Percentiles rank a stretch among this genome's conserved stretches.
Evolutionary conservation across 78 protist species (phyloP).

Genomic region (Guillardia theta): DNA sequence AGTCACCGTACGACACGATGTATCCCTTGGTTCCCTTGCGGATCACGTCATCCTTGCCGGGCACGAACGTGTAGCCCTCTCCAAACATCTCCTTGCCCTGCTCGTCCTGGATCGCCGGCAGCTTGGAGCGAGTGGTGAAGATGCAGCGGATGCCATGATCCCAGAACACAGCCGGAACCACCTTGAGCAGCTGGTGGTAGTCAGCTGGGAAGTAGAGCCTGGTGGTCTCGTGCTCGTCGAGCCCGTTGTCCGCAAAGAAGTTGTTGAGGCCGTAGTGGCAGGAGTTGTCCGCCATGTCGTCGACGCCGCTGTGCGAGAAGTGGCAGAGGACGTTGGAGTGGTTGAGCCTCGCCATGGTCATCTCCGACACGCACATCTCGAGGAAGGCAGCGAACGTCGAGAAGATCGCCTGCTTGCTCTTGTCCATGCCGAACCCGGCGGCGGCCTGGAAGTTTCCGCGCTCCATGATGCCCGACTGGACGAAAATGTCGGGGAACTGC

Average conservation of each 20-base stretch:
- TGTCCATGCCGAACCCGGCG: background rate
- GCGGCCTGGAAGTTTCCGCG: constrained; percentile 45
- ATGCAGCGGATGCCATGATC: constrained; percentile 45
- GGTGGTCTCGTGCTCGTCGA: background rate
- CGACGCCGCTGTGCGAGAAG: constrained; percentile 47
- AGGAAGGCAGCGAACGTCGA: constrained; percentile 48
- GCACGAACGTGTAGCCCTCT: background rate
- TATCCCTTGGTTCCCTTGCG: constrained; percentile 40
- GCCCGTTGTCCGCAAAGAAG: constrained; percentile 52
- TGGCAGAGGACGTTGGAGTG: constrained; percentile 53
- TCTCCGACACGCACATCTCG: constrained; percentile 44
- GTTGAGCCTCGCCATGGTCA: constrained; percentile 51
- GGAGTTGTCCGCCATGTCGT: constrained; percentile 52
- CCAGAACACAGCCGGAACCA: background rate
- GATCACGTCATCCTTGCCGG: constrained; percentile 45
- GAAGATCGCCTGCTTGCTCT: constrained; percentile 36
- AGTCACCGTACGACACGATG: constrained; percentile 49
- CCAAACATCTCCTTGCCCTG: constrained; percentile 22
- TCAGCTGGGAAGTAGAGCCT: constrained; percentile 49
- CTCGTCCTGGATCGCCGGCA: constrained; percentile 32
- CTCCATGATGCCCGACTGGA: constrained; percentile 51
- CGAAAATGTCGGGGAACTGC: constrained; percentile 43
- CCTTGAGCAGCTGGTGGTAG: background rate
- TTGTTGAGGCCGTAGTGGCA: constrained; percentile 55
- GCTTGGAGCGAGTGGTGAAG: constrained; percentile 32